Evolutionary conservation across 1,284 basidiomycete species (phyloP), one percentile per base, ranked within the genome.

Genomic region (Cerioporus squamosus): DNA sequence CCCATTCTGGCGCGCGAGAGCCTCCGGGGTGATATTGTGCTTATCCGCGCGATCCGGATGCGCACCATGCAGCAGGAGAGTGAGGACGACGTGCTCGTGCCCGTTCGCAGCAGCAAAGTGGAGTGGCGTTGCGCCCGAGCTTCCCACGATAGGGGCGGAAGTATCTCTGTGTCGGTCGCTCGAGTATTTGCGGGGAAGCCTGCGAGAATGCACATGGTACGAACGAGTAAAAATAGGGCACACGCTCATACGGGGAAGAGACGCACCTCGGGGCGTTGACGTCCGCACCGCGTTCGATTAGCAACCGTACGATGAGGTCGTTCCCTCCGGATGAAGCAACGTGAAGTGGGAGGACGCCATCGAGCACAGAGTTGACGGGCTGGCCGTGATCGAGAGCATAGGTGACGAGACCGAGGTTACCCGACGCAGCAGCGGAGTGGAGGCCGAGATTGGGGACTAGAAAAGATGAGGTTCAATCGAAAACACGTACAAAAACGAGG

Each of bases 21-120:
- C 79, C 65, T 89, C 87, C 43, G 95, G 89, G 0, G 91, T 94
- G 62, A 93, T 77, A 7, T 92, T 93, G 73, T 94, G 88, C 74
- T 97, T 97, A 76, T 97, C 95, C 18, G 86, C 73, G 55, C 86
- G 85, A 70, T 88, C 81, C 22, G 93, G 85, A 57, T 86, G 81
- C 5, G 95, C 95, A 38, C 94, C 94, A 64, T 86, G 86, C 10
- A 87, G 82, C 29, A 97, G 85, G 43, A 97, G 85, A 29, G 90
- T 85, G 60, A 81, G 82, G 43, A 94, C 84, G 65, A 94, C 85
- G 18, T 80, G 74, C 31, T 84, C 84, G 74, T 97, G 93, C 4
- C 94, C 94, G 64, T 96, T 95, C 22, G 95, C 94, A 26, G 94
- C 90, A 6, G 95, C 95, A 72, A 97, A 97, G 70, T 97, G 95